phyloP scores from a whole-genome alignment of 805 yeast genomes.

The Suhomyces sp. region DNA sequence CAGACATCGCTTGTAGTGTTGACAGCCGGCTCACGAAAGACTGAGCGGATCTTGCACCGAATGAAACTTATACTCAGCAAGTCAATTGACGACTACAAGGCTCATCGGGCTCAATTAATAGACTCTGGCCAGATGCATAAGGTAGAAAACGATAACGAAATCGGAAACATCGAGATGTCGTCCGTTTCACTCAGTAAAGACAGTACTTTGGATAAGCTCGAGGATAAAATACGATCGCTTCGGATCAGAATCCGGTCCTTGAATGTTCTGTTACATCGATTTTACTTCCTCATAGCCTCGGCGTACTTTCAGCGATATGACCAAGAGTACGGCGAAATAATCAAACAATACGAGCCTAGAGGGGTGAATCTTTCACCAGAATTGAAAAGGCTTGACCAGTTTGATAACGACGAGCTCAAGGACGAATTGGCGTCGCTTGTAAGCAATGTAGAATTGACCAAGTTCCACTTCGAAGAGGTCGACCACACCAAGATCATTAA shows the following conservation, averaged over 20 bases:
- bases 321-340: conserved; percentile 28
- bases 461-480: conserved; percentile 6
- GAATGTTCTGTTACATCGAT: conserved; percentile 67
- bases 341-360: conserved; percentile 12
- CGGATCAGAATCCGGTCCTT: conserved; percentile 43
- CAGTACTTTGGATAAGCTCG: conserved; percentile 10
- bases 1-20: conserved; percentile 49
- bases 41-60: conserved; percentile 24
- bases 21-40: conserved; percentile 33
- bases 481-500: background rate
- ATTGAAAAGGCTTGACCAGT: conserved; percentile 3
- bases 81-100: conserved; percentile 17
- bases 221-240: conserved; percentile 23
- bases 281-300: conserved; percentile 74
- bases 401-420: conserved; percentile 8
- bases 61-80: conserved; percentile 17
- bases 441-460: conserved; percentile 12
- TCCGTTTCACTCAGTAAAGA: conserved; percentile 2
- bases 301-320: conserved; percentile 57
- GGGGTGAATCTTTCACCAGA: conserved; percentile 4
- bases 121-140: background rate
- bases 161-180: conserved; percentile 12
- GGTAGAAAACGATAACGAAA: conserved; percentile 16
- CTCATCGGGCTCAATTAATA: conserved; percentile 18
- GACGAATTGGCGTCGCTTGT: conserved; percentile 24